phyloP scores from a whole-genome alignment of 2,329 filamentous ascomycete species.

The Shiraia sp. region DNA sequence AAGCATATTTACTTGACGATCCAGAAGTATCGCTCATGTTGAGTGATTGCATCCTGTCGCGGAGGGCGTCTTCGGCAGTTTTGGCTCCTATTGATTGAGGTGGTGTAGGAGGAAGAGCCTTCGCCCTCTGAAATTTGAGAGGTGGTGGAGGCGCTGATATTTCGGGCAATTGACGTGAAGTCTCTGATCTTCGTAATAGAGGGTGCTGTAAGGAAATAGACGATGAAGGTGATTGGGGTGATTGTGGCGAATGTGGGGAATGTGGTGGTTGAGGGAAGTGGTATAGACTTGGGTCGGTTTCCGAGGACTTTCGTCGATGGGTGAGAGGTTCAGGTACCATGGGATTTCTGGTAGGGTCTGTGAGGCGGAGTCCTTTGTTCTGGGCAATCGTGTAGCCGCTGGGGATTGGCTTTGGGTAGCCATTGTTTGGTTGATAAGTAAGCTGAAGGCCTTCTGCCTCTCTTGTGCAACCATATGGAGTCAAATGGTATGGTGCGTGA shows the following conservation, averaged over 20 bases:
- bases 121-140: conserved; percentile 9
- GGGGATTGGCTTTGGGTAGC: conserved; percentile 3
- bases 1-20: conserved; percentile 3
- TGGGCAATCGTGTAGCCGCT: neutral
- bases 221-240: neutral
- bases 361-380: neutral
- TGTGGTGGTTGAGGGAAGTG: conserved; percentile 5
- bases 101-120: conserved; percentile 14
- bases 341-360: neutral
- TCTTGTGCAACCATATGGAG: conserved; percentile 2
- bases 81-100: conserved; percentile 16
- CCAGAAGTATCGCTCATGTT: conserved; percentile 5
- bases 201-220: neutral
- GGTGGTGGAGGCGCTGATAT: conserved; percentile 9
- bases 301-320: conserved; percentile 3
- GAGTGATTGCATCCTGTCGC: conserved; percentile 15
- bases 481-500: conserved; percentile 2
- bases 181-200: conserved; percentile 1
- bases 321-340: conserved; percentile 4
- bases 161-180: neutral
- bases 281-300: neutral
- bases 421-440: neutral
- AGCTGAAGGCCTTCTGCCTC: conserved; percentile 14
- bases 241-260: conserved; percentile 4
- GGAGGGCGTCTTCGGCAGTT: conserved; percentile 12